phyloP scores from a whole-genome alignment of 2,329 filamentous ascomycete species.

The Colletotrichum liriopes region DNA sequence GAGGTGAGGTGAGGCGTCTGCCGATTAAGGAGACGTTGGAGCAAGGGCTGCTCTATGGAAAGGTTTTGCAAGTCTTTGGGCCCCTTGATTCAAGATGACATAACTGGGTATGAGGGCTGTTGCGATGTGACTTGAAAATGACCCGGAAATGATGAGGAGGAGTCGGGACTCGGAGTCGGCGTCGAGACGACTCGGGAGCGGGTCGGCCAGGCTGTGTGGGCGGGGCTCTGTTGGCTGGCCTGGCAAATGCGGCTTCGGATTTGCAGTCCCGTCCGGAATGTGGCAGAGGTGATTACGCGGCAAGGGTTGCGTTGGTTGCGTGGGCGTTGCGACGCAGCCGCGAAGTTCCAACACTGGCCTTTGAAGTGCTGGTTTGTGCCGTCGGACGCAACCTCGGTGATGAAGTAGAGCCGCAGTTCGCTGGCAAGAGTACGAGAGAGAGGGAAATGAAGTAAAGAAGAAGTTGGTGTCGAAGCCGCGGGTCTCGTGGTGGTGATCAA shows the following conservation, averaged over 20 bases:
- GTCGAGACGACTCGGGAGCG: constrained; percentile 26
- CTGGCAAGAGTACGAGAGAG: neutral
- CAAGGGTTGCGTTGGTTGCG: constrained; percentile 10
- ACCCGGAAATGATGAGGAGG: constrained; percentile 14
- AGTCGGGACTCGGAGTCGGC: constrained; percentile 27
- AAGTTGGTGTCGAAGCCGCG: constrained; percentile 19
- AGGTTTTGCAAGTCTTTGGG: neutral
- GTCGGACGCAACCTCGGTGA: neutral
- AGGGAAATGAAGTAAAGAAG: constrained; percentile 8
- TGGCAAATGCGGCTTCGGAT: constrained; percentile 11
- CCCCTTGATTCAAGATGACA: constrained; percentile 20
- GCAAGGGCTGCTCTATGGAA: neutral
- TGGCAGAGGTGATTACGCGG: constrained; percentile 25
- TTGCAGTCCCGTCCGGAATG: neutral
- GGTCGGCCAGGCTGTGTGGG: constrained; percentile 26
- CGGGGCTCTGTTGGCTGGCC: constrained; percentile 17
- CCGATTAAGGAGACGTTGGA: neutral
- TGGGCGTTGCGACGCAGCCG: too few species aligned
- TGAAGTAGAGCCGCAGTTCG: neutral
- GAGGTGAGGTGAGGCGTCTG: constrained; percentile 8
- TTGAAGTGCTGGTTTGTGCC: neutral
- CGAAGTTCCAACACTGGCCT: neutral
- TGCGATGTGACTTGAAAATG: neutral
- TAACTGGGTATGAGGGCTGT: neutral
- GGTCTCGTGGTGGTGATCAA: constrained; percentile 31